Evolutionary conservation across 805 yeast species (phyloP), one percentile per base, ranked within the genome.

Genomic region (Nakazawaea anatomiae): DNA sequence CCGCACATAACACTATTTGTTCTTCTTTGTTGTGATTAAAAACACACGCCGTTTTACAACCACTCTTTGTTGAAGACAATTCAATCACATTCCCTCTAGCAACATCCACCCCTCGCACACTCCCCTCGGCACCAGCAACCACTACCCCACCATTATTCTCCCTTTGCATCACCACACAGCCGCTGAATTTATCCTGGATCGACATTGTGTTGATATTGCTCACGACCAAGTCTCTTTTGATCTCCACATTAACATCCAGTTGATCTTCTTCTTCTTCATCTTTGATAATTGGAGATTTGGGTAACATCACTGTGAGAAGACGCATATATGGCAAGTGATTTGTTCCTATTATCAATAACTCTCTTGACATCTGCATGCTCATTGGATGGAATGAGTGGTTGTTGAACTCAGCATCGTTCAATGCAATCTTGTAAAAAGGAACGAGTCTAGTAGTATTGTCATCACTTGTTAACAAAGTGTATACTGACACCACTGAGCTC

Each of bases 301-400:
- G 79, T n/a, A 82, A 54, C 32, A 69, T 62, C 0, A 82, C 72
- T 0, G 87, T 63, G 1, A 89, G 74, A 10, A 87, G 56, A 56
- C 96, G 65, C 87, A 87, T 80, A 58, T 73, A 85, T 4, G 96
- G 96, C 11, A 78, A 75, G 58, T 88, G 92, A 1, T 90, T 82
- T 0, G 96, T 89, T 0, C 83, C 89, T 6, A 87, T 75, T 0
- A 84, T 81, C 12, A 85, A 60, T 28, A 72, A 55, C 29, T 44
- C 40, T 1, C 56, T 49, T 5, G 65, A 63, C 7, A 65, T 57
- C 0, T 70, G 54, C 6, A 80, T 65, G 8, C 67, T 57, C 73
- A 79, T 72, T 11, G 87, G 84, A 14, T 83, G 75, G 63, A 87
- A 87, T 0, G 83, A 75, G 57, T 79, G 76, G 25, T 80, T 75